Evolutionary conservation across 805 yeast genomes (phyloP).

Genomic region (Starmera dryadoides): DNA sequence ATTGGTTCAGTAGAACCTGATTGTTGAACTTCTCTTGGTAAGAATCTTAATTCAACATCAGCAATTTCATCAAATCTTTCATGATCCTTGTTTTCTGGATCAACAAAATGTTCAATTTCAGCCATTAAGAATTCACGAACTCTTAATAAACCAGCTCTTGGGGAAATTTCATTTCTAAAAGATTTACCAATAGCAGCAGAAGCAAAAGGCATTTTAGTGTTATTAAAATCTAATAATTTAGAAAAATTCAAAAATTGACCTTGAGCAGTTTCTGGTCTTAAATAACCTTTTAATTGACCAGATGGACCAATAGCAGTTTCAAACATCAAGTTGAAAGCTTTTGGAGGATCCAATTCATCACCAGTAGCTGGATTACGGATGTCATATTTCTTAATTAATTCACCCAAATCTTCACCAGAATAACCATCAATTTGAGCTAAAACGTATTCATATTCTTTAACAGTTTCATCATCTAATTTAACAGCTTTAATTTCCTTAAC

Average conservation of each 20-base stretch:
- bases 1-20: constrained; percentile 68
- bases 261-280: constrained; percentile 99
- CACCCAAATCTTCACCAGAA: constrained; percentile 89
- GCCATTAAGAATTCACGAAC: constrained; percentile 99
- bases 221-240: constrained; percentile 90
- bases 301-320: constrained; percentile 99
- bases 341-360: constrained; percentile 81
- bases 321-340: constrained; percentile 96
- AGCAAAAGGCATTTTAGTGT: constrained; percentile 98
- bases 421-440: constrained; percentile 94
- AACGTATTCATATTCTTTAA: constrained; percentile 74
- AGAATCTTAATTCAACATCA: constrained; percentile 65
- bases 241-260: constrained; percentile 96
- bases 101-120: constrained; percentile 97
- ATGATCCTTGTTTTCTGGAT: constrained; percentile 83
- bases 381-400: constrained; percentile 71
- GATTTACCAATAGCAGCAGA: constrained; percentile 98
- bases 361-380: constrained; percentile 91
- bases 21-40: constrained; percentile 85
- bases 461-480: constrained; percentile 75
- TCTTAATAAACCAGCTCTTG: constrained; percentile 94
- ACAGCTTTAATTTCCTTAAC: constrained; percentile 90
- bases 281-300: constrained; percentile 89
- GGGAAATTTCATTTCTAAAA: constrained; percentile 97
- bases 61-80: constrained; percentile 70